A percentile compares a stretch with the other conserved stretches of the same genome.
Evolutionary conservation across 352 stramenopile genomes (phyloP).

Genomic region (Salisapilia sapeloensis): DNA sequence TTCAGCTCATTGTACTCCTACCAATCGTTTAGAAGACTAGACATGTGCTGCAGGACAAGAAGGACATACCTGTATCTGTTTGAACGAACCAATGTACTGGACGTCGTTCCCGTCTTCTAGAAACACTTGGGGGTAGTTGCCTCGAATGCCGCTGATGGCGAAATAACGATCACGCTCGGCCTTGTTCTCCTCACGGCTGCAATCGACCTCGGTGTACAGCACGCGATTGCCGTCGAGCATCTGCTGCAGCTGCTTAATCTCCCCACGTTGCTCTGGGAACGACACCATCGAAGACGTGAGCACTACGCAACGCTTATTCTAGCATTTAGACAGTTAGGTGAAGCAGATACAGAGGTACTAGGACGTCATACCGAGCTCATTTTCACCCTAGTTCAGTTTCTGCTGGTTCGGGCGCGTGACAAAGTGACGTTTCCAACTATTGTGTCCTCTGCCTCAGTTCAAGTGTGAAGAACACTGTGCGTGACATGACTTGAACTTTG

Average conservation of each 20-base stretch:
- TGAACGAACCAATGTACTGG: constrained; percentile 64
- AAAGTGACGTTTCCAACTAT: too few species aligned
- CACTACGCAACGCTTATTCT: constrained; percentile 21
- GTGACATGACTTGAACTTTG: too few species aligned
- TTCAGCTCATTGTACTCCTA: constrained; percentile 53
- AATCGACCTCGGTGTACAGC: constrained; percentile 58
- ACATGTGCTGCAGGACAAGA: constrained; percentile 1
- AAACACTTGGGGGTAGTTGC: constrained; percentile 79
- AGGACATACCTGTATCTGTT: constrained; percentile 52
- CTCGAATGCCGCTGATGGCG: constrained; percentile 53
- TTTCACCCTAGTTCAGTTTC: too few species aligned
- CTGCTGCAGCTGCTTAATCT: constrained; percentile 51
- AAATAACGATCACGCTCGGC: constrained; percentile 62
- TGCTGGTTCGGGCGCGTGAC: too few species aligned
- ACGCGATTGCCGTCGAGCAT: constrained; percentile 61
- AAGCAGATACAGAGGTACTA: too few species aligned
- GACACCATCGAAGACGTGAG: constrained; percentile 63
- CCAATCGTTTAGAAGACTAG: not conserved
- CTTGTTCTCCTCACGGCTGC: constrained; percentile 63
- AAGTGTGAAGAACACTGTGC: too few species aligned
- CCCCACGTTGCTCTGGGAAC: constrained; percentile 59
- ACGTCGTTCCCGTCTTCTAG: constrained; percentile 30
- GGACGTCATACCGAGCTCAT: too few species aligned
- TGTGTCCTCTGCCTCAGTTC: too few species aligned
- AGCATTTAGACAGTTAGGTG: too few species aligned